Evolutionary conservation across 2,329 filamentous ascomycete genomes (phyloP).

Genomic region (Stenocarpella maydis): DNA sequence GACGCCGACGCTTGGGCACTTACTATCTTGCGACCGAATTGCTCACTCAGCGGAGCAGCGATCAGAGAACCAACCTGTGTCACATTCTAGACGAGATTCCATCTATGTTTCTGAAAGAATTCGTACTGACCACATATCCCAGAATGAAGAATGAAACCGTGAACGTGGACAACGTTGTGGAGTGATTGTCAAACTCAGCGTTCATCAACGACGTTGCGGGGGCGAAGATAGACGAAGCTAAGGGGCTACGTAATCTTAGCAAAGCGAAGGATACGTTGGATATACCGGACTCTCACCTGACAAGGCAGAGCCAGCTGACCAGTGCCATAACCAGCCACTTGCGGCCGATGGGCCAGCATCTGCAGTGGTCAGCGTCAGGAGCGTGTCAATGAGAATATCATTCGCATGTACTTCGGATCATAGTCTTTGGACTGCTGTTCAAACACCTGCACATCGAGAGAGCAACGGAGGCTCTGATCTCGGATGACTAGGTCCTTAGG

Average conservation of each 20-base stretch:
- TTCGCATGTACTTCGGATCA: neutral
- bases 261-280: neutral
- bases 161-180: neutral
- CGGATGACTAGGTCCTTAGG: neutral
- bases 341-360: neutral
- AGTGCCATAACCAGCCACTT: conserved; percentile 3
- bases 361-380: neutral
- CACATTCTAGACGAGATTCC: neutral
- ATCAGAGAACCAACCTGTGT: neutral
- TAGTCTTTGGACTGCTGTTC: neutral
- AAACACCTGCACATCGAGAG: neutral
- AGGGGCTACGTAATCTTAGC: neutral
- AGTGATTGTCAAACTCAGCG: neutral
- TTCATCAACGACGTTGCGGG: neutral
- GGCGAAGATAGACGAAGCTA: neutral
- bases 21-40: conserved; percentile 10
- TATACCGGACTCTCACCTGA: neutral
- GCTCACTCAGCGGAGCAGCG: neutral
- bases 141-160: conserved; percentile 10
- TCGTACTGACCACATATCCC: neutral
- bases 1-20: neutral
- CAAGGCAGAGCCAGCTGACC: conserved; percentile 3
- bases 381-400: neutral
- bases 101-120: neutral
- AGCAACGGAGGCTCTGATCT: neutral